Conservation (phyloP, 352 stramenopile genomes). For the Globisporangium cystogenes region DNA sequence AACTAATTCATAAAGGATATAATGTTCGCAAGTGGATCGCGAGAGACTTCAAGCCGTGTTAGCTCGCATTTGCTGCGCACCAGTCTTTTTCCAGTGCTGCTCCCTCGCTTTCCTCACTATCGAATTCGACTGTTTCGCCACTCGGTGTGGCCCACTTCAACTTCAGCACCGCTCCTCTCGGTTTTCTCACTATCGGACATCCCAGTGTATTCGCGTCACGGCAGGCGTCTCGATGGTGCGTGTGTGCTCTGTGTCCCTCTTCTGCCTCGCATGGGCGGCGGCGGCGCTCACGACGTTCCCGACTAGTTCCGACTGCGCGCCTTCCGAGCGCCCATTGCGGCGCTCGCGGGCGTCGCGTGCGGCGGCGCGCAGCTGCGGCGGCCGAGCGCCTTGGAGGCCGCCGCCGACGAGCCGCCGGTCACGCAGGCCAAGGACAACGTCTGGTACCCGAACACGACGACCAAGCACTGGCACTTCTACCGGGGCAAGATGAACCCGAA, state of each 20-base stretch:
- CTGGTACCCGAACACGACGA: constrained; percentile 80
- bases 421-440: constrained; percentile 22
- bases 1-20: background rate
- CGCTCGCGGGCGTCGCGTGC: constrained; percentile 2
- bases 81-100: background rate
- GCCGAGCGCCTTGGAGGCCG: constrained; percentile 11
- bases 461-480: constrained; percentile 88
- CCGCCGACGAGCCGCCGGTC: constrained; percentile 3
- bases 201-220: background rate
- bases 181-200: background rate
- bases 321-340: background rate
- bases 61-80: background rate
- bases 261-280: no score
- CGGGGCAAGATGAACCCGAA: constrained; percentile 80
- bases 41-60: background rate
- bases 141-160: background rate
- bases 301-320: background rate
- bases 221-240: background rate
- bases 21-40: background rate
- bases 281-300: no score
- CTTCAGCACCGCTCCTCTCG: background rate
- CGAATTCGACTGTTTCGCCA: background rate
- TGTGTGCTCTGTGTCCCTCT: background rate
- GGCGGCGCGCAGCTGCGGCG: constrained; percentile 6
- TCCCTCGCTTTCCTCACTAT: background rate